Conservation (phyloP, 2,329 filamentous ascomycete species). For the Macrophomina pseudophaseolina region DNA sequence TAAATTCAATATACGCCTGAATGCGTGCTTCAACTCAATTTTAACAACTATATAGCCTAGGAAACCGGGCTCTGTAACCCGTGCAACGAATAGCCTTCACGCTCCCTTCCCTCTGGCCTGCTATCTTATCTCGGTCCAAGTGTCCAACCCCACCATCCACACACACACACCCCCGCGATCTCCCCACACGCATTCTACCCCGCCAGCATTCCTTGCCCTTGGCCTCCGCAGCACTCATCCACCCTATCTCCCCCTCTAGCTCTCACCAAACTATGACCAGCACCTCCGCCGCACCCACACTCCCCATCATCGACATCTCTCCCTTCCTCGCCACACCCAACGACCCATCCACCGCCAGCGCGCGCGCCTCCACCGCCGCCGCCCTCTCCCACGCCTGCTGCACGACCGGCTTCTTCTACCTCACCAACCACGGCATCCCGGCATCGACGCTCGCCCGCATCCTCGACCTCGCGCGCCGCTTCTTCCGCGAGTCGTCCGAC, state of each 20-base stretch:
- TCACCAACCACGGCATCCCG: slow-evolving; percentile 49
- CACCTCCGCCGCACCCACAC: slow-evolving; percentile 28
- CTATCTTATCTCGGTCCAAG: slow-evolving; percentile 11
- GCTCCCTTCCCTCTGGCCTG: background rate
- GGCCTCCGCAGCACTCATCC: no score
- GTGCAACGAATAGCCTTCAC: no score
- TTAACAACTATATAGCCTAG: no score
- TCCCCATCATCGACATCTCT: slow-evolving; percentile 51
- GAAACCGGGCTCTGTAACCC: no score
- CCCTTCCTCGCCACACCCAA: slow-evolving; percentile 38
- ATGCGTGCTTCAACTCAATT: no score
- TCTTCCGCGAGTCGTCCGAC: slow-evolving; percentile 38
- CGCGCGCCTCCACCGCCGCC: slow-evolving; percentile 35
- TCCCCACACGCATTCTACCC: background rate
- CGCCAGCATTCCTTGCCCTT: background rate
- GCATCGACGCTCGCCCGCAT: slow-evolving; percentile 34
- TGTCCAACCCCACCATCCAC: background rate
- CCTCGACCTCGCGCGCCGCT: slow-evolving; percentile 39
- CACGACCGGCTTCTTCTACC: slow-evolving; percentile 51
- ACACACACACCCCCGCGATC: no score
- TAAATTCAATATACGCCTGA: no score
- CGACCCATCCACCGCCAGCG: slow-evolving; percentile 22
- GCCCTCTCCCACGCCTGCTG: slow-evolving; percentile 45
- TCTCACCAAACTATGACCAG: background rate
- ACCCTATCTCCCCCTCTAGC: no score